Percentiles rank a stretch among this genome's conserved stretches.
These are phyloP conservation scores for Xylaria sp. DNA, from an alignment of 2,329 filamentous ascomycete genomes.

Conservation along the genomic window DNA sequence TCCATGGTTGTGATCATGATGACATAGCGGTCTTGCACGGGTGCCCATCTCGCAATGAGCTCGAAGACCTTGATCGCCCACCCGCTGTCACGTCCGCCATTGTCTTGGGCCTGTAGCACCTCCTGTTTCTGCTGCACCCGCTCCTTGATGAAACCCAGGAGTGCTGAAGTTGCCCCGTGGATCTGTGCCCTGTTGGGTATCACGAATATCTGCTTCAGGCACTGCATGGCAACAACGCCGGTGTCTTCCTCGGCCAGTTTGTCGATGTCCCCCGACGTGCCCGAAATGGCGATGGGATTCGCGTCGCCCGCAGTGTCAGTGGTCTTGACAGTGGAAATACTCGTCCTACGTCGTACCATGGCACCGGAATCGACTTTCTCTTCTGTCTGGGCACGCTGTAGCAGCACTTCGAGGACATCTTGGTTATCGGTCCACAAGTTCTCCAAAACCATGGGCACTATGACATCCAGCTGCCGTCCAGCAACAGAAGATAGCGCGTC, in stretches of 20 bases:
- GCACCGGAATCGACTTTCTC: conserved; percentile 71
- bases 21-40: conserved; percentile 91
- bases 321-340: conserved; percentile 76
- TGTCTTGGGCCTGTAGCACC: conserved; percentile 54
- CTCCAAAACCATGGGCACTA: conserved; percentile 83
- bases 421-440: conserved; percentile 80
- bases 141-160: conserved; percentile 74
- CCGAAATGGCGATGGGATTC: conserved; percentile 73
- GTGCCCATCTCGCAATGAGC: conserved; percentile 81
- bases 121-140: conserved; percentile 55
- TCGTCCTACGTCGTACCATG: conserved; percentile 69
- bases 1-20: conserved; percentile 85
- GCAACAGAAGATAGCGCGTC: conserved; percentile 77
- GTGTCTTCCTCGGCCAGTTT: conserved; percentile 88
- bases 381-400: conserved; percentile 66
- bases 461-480: conserved; percentile 73
- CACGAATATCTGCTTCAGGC: conserved; percentile 82
- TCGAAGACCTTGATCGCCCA: conserved; percentile 86
- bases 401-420: conserved; percentile 68
- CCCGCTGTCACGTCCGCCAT: conserved; percentile 53
- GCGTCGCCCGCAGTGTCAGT: conserved; percentile 65
- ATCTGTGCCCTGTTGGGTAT: conserved; percentile 82
- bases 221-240: conserved; percentile 80
- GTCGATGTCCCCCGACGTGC: conserved; percentile 84
- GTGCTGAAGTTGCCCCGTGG: conserved; percentile 71